Conservation (phyloP, 2,329 filamentous ascomycete species). For the Colletotrichum eleusines region DNA sequence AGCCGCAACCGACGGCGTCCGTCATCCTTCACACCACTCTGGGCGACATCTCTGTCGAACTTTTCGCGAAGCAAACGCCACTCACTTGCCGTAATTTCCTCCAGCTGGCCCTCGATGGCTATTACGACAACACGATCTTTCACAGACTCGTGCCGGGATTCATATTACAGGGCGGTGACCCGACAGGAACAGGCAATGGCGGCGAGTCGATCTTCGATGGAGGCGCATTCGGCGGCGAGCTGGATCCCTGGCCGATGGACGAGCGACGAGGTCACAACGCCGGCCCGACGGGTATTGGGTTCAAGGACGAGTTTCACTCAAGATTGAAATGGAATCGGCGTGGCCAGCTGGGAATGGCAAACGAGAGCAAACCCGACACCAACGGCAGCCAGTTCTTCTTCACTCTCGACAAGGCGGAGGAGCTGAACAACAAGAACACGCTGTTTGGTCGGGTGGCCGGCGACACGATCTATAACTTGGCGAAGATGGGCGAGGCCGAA, state of each 20-base stretch:
- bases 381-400: constrained; percentile 99
- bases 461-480: constrained; percentile 95
- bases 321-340: constrained; percentile 92
- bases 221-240: constrained; percentile 77
- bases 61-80: constrained; percentile 95
- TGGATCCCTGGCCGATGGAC: constrained; percentile 80
- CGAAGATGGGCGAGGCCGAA: constrained; percentile 92
- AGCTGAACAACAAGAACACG: constrained; percentile 91
- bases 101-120: constrained; percentile 93
- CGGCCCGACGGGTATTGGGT: constrained; percentile 69
- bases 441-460: constrained; percentile 93
- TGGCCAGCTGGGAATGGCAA: constrained; percentile 95
- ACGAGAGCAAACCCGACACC: constrained; percentile 79
- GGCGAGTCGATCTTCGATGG: constrained; percentile 94
- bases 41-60: constrained; percentile 89
- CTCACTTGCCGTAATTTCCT: constrained; percentile 95
- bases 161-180: constrained; percentile 94
- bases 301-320: constrained; percentile 90
- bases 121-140: constrained; percentile 94
- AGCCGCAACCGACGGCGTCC: constrained; percentile 93
- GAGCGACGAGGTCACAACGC: constrained; percentile 72
- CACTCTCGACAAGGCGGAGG: constrained; percentile 85
- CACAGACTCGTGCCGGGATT: constrained; percentile 93
- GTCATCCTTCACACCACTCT: constrained; percentile 90
- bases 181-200: constrained; percentile 90